A percentile compares a stretch with the other conserved stretches of the same genome.
These are phyloP conservation scores for Anethum foeniculum DNA, from an alignment of 140 eudicot species.

Conservation along the genomic window DNA sequence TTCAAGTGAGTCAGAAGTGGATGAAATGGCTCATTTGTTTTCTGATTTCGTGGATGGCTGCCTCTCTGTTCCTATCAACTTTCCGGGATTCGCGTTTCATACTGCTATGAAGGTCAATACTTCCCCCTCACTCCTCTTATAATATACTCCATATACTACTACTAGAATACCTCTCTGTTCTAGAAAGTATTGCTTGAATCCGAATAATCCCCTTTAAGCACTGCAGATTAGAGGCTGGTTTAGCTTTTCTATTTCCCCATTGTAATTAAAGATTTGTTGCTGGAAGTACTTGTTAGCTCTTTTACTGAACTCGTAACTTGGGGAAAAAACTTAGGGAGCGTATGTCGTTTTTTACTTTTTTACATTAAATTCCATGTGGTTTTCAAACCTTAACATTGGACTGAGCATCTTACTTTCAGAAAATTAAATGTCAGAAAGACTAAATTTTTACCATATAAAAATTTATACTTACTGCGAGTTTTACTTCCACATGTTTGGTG, in stretches of 20 bases:
- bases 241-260: neutral
- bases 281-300: too few species aligned
- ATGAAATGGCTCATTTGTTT: constrained; percentile 58
- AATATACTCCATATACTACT: too few species aligned
- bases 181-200: neutral
- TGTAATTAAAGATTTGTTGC: too few species aligned
- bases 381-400: too few species aligned
- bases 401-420: too few species aligned
- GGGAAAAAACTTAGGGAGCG: too few species aligned
- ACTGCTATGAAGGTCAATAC: constrained; percentile 57
- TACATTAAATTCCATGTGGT: neutral
- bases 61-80: constrained; percentile 55
- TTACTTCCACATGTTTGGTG: neutral
- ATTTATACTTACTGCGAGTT: neutral
- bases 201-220: neutral
- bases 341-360: neutral
- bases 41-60: constrained; percentile 78
- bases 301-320: too few species aligned
- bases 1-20: constrained; percentile 52
- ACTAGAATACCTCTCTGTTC: neutral
- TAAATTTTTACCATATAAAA: too few species aligned
- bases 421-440: neutral
- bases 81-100: constrained; percentile 65
- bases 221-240: neutral
- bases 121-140: neutral